These are phyloP conservation scores for Globisporangium orthogonon DNA, from an alignment of 352 stramenopile genomes.

Conservation along the genomic window DNA sequence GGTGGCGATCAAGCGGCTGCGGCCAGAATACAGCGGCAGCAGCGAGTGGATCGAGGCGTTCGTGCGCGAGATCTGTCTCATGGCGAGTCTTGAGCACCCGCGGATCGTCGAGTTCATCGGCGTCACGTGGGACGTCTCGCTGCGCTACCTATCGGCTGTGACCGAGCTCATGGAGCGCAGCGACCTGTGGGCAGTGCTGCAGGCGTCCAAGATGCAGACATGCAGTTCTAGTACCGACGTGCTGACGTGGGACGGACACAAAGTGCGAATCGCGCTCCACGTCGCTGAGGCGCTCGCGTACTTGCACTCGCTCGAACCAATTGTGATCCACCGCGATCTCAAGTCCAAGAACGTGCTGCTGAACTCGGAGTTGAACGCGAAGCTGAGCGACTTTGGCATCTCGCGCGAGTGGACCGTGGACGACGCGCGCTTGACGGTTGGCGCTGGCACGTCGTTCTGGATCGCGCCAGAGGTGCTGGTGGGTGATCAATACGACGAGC, in stretches of 20 bases:
- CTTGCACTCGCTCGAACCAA: constrained; percentile 33
- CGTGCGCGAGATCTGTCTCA: constrained; percentile 40
- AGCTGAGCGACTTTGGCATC: constrained; percentile 72
- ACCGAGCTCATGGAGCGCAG: constrained; percentile 30
- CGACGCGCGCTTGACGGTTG: constrained; percentile 59
- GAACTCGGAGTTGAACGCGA: constrained; percentile 49
- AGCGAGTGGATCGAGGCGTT: constrained; percentile 44
- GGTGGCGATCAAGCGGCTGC: constrained; percentile 46
- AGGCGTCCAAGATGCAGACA: constrained; percentile 14
- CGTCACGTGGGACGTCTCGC: constrained; percentile 31
- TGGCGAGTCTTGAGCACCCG: constrained; percentile 31
- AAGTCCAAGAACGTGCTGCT: constrained; percentile 9
- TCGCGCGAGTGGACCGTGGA: constrained; percentile 46
- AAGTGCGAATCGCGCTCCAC: constrained; percentile 47
- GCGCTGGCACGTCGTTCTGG: constrained; percentile 66
- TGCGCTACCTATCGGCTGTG: constrained; percentile 25
- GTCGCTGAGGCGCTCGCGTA: constrained; percentile 55
- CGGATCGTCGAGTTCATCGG: constrained; percentile 32
- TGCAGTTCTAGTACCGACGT: constrained; percentile 8
- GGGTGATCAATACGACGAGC: constrained; percentile 50
- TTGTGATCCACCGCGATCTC: not conserved
- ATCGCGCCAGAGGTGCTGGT: constrained; percentile 63
- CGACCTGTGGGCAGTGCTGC: constrained; percentile 25
- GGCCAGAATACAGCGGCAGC: constrained; percentile 30
- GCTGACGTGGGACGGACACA: constrained; percentile 14